Percentiles rank a stretch among this genome's conserved stretches.
Evolutionary conservation across 768 basidiomycete species (phyloP).

Genomic region (Boletus vermiculosoides): DNA sequence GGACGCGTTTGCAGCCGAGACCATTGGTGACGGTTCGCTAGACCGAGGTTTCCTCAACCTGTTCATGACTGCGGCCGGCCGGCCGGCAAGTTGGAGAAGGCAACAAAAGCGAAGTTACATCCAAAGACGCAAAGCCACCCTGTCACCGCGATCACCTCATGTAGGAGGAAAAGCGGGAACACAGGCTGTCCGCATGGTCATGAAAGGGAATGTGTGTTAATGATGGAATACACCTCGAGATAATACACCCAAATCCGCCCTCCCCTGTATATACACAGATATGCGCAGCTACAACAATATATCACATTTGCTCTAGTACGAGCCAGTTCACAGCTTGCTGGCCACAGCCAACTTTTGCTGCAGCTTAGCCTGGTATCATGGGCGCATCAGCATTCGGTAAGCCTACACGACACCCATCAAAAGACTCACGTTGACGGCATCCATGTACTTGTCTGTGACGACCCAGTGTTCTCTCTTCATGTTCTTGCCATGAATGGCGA

Average conservation of each 20-base stretch:
- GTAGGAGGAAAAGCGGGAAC: background rate
- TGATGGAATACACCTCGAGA: slow-evolving; percentile 15
- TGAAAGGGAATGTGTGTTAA: slow-evolving; percentile 2
- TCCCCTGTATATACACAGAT: slow-evolving; percentile 13
- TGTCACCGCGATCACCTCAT: slow-evolving; percentile 8
- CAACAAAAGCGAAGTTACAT: background rate
- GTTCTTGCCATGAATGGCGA: slow-evolving; percentile 88
- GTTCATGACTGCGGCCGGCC: slow-evolving; percentile 14
- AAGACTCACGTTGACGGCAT: slow-evolving; percentile 78
- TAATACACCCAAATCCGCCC: slow-evolving; percentile 22
- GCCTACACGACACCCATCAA: background rate
- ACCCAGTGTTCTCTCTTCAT: slow-evolving; percentile 97
- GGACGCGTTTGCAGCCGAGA: background rate
- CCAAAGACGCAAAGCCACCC: background rate
- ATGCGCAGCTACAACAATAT: slow-evolving; percentile 10
- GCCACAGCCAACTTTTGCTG: slow-evolving; percentile 42
- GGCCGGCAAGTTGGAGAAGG: background rate
- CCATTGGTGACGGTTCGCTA: background rate
- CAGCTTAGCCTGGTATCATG: slow-evolving; percentile 38
- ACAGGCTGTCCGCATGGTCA: background rate
- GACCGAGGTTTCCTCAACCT: slow-evolving; percentile 24
- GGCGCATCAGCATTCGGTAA: slow-evolving; percentile 14
- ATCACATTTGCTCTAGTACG: slow-evolving; percentile 3
- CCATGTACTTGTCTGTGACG: slow-evolving; percentile 91
- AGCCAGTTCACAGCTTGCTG: slow-evolving; percentile 19